Percentiles rank a stretch among this genome's conserved stretches.
Conservation (phyloP, 352 stramenopile genomes). For the Pythium monospermum region DNA sequence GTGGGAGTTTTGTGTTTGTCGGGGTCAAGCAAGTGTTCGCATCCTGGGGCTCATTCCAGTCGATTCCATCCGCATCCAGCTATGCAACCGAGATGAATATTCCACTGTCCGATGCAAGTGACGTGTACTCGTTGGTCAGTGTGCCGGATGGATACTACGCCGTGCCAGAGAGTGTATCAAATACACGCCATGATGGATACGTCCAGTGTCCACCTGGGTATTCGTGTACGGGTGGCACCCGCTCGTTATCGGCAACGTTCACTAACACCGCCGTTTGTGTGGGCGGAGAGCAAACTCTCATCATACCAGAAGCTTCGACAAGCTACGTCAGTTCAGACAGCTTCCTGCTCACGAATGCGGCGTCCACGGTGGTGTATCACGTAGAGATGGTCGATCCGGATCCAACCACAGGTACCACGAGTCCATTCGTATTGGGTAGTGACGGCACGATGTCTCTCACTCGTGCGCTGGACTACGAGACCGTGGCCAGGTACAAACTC, state of each 20-base stretch:
- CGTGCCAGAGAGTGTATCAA: conserved; percentile 29
- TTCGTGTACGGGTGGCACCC: conserved; percentile 28
- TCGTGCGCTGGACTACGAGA: conserved; percentile 28
- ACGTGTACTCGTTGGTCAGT: conserved; percentile 24
- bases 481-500: conserved; percentile 16
- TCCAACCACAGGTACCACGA: not conserved
- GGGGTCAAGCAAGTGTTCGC: conserved; percentile 13
- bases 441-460: conserved; percentile 21
- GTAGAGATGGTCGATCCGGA: conserved; percentile 13
- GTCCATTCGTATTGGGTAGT: conserved; percentile 16
- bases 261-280: conserved; percentile 26
- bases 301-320: conserved; percentile 29
- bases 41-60: conserved; percentile 13
- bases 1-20: conserved; percentile 24
- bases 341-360: conserved; percentile 28
- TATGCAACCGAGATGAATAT: conserved; percentile 15
- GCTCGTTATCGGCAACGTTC: conserved; percentile 29
- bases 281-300: conserved; percentile 28
- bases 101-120: conserved; percentile 24
- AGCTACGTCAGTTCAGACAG: conserved; percentile 27
- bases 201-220: conserved; percentile 37
- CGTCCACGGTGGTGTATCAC: conserved; percentile 8
- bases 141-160: conserved; percentile 49
- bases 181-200: conserved; percentile 27
- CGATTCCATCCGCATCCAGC: not conserved